phyloP scores from a whole-genome alignment of 306 rosid genomes.

The Vicia sativa region DNA sequence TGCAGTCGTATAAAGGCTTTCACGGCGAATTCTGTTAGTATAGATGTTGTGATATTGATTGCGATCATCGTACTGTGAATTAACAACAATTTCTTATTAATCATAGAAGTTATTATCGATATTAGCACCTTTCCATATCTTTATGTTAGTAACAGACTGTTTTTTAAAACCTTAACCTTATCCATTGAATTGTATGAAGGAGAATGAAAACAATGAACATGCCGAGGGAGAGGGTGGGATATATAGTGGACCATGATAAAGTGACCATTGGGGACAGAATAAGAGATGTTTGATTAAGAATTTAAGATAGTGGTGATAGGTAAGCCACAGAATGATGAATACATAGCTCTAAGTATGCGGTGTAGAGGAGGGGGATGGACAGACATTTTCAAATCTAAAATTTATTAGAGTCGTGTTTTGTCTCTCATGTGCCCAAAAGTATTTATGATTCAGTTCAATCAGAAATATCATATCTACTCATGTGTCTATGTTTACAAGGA shows the following conservation, averaged over 20 bases:
- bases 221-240: conserved; percentile 30
- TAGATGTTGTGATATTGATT: no score
- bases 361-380: conserved; percentile 31
- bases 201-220: conserved; percentile 40
- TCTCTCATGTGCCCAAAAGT: conserved; percentile 27
- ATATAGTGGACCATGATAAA: conserved; percentile 51
- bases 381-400: conserved; percentile 47
- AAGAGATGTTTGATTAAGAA: conserved; percentile 45
- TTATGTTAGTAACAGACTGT: not conserved
- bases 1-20: no score
- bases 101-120: no score
- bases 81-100: no score
- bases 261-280: conserved; percentile 41
- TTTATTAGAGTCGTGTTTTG: conserved; percentile 41
- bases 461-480: conserved; percentile 11
- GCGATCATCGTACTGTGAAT: no score
- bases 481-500: conserved; percentile 31
- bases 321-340: conserved; percentile 37
- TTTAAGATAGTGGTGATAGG: conserved; percentile 50
- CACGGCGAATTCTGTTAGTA: no score
- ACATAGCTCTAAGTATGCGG: conserved; percentile 20
- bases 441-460: conserved; percentile 30
- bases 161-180: not conserved
- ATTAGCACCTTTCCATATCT: no score
- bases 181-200: conserved; percentile 41